Evolutionary conservation across 148 eudicot species (phyloP).

Genomic region (Chenopodium album): DNA sequence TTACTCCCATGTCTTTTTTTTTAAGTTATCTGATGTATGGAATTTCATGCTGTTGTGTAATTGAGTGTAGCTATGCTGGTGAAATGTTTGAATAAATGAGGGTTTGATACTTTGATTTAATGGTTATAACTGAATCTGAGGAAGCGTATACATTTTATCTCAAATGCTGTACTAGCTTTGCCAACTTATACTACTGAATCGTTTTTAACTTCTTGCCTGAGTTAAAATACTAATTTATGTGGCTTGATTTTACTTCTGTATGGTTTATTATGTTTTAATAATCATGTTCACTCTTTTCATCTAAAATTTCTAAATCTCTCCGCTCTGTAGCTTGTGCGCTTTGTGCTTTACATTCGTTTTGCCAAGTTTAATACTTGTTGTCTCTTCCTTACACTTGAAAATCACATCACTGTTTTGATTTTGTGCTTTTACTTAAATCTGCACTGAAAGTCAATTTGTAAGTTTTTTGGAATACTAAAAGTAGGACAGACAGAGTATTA

Average conservation of each 20-base stretch:
- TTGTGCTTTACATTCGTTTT: not conserved
- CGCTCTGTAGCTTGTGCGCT: not conserved
- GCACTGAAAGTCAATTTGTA: not conserved
- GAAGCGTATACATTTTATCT: not conserved
- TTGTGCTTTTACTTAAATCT: not conserved
- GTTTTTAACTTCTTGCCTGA: not conserved
- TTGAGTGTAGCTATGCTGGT: not conserved
- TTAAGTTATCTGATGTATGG: not conserved
- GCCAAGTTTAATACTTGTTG: not conserved
- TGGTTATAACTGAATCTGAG: not conserved
- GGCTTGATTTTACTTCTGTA: not conserved
- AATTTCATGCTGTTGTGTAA: constrained; percentile 1
- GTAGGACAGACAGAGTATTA: not conserved
- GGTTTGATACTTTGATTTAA: not conserved
- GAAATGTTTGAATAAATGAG: not conserved
- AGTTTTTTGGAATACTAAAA: not conserved
- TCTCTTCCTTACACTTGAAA: not conserved
- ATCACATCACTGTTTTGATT: not conserved
- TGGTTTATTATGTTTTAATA: too few species aligned
- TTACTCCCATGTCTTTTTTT: not conserved
- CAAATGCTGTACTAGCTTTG: not conserved
- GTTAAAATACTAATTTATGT: not conserved
- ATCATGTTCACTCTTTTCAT: not conserved
- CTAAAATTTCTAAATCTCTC: not conserved
- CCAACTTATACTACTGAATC: not conserved